Base-by-base conservation (phyloP, 2,329 filamentous ascomycete species). In the Trichoderma koningii region DNA sequence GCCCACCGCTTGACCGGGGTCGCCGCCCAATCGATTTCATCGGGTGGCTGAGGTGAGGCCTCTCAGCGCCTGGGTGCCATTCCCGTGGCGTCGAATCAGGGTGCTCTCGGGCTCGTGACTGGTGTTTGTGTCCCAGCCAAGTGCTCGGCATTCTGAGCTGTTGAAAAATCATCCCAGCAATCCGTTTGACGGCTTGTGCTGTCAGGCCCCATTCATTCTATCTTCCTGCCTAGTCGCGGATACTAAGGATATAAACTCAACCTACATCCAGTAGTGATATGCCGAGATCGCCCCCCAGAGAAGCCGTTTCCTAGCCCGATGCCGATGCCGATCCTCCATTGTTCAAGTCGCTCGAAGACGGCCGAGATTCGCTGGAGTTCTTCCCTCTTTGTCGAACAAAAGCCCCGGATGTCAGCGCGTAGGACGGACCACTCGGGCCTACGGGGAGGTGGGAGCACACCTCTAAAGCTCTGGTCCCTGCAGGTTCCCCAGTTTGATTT, bases 21-120 rank as follows among this genome's bases (percentile, higher is more conserved):
- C 3, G 57, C 34, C 30, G 23, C 57, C 57, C 42, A 38, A 38
- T 38, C 34, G 34, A 38, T 38, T 51, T 42, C 45, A 42, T 41
- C 56, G n/a, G 47, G 57, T 61, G 47, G 47, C 57, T 42, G 57
- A 51, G 38, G 57, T 42, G 57, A 61, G 57, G 57, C 57, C 57
- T 64, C 52, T 48, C 34, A 38, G 50, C 34, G 19, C n/a, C 5
- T 19, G 12, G 17, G 10, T 28, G 9, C 17, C 28, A n/a, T 34
- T 17, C 10, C 21, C 42, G 7, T 48, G 30, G 42, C 42, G 15
- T 45, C 44, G 34, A 38, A 19, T 17, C 44, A 48, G n/a, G 19
- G 26, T 28, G 10, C 30, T 28, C 15, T 17, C 23, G 28, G 51
- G 44, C 19, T 34, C 15, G 28, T 44, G 45, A 50, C 57, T 47